Evolutionary conservation across 2,329 filamentous ascomycete species (phyloP).

Genomic region (Fusarium piperis): DNA sequence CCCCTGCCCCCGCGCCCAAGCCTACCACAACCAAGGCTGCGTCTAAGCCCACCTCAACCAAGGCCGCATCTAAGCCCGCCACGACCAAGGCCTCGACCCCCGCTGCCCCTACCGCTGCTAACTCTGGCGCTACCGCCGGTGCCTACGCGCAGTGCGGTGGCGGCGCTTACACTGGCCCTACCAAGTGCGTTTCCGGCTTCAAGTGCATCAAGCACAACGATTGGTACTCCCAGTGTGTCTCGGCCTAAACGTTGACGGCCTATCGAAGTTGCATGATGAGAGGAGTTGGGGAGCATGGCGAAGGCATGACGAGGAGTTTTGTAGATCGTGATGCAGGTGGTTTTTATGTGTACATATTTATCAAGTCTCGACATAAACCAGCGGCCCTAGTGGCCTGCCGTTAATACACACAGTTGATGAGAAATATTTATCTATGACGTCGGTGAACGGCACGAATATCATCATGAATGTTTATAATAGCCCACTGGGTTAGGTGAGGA

Average conservation of each 20-base stretch:
- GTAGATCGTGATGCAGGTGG: not conserved
- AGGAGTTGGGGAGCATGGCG: not conserved
- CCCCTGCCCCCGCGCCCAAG: not conserved
- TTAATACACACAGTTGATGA: conserved; percentile 1
- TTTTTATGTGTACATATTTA: conserved; percentile 14
- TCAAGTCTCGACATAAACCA: not conserved
- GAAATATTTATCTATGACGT: too few relatives aligned
- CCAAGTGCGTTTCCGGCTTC: conserved; percentile 32
- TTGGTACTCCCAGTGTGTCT: conserved; percentile 43
- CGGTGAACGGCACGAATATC: too few relatives aligned
- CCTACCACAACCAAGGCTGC: not conserved
- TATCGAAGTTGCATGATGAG: not conserved
- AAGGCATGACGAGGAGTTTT: not conserved
- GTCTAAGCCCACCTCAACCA: not conserved
- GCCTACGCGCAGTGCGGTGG: conserved; percentile 40
- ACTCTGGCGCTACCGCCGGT: not conserved
- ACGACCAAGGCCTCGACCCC: not conserved
- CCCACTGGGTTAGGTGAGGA: too few relatives aligned
- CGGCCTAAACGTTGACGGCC: not conserved
- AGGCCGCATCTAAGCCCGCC: not conserved
- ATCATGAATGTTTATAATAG: too few relatives aligned
- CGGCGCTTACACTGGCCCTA: conserved; percentile 33
- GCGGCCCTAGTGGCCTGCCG: not conserved
- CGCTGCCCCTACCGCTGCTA: not conserved
- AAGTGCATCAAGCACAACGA: conserved; percentile 37